phyloP scores from a whole-genome alignment of 2,329 filamentous ascomycete genomes.

The Colletotrichum shisoi region DNA sequence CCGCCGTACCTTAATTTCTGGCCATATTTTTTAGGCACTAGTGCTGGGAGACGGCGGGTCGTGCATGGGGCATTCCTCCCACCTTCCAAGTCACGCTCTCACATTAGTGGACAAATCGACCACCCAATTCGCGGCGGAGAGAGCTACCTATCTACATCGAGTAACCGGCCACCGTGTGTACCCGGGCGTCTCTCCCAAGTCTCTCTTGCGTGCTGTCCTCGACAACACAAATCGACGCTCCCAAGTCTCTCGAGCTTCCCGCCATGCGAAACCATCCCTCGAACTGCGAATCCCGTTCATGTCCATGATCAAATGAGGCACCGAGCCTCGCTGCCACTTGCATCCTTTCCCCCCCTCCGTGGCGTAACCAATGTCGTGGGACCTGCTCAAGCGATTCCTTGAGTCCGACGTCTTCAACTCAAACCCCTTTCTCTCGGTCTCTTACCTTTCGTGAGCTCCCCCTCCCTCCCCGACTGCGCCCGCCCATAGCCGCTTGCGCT shows the following conservation, averaged over 20 bases:
- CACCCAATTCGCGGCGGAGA: conserved; percentile 32
- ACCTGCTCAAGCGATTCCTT: conserved; percentile 88
- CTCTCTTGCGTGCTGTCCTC: conserved; percentile 26
- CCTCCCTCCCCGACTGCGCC: conserved; percentile 30
- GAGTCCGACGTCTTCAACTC: conserved; percentile 94
- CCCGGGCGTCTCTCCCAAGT: conserved; percentile 1
- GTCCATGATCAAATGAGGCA: conserved; percentile 52
- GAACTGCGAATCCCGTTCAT: conserved; percentile 42
- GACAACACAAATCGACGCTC: background rate
- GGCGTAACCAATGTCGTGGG: conserved; percentile 74
- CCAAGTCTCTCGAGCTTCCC: conserved; percentile 27
- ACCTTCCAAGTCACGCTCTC: conserved; percentile 39
- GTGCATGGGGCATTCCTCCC: conserved; percentile 36
- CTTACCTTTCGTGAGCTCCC: conserved; percentile 80
- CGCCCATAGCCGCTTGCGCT: conserved; percentile 13
- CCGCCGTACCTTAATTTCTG: conserved; percentile 31
- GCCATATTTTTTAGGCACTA: conserved; percentile 37
- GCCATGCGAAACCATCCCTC: conserved; percentile 43
- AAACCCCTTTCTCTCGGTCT: conserved; percentile 86
- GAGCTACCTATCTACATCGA: conserved; percentile 32
- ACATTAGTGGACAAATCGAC: conserved; percentile 38
- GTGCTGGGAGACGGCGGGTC: conserved; percentile 27
- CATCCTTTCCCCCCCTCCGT: conserved; percentile 44
- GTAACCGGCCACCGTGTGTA: conserved; percentile 28
- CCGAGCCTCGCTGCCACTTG: conserved; percentile 44